Evolutionary conservation across 2,329 filamentous ascomycete genomes (phyloP).

Genomic region (Neoarthrinium moseri): DNA sequence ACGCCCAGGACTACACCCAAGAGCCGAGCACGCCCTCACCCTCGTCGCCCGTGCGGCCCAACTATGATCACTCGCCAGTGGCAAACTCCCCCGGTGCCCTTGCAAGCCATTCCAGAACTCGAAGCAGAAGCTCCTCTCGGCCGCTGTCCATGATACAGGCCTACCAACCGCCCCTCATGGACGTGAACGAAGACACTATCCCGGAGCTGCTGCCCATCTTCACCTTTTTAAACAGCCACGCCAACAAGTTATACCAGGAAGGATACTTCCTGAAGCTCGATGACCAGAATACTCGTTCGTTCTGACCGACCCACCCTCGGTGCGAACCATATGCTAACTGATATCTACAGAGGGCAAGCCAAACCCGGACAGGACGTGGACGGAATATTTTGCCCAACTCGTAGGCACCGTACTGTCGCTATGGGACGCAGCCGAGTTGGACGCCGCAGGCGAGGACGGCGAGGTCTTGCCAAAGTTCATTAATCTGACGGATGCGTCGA

Average conservation of each 20-base stretch:
- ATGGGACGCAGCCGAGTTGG: conserved; percentile 92
- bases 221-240: conserved; percentile 88
- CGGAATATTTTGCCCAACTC: conserved; percentile 94
- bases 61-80: conserved; percentile 39
- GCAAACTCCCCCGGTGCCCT: conserved; percentile 35
- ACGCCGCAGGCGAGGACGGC: conserved; percentile 79
- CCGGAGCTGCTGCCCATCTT: conserved; percentile 95
- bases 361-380: conserved; percentile 85
- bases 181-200: conserved; percentile 79
- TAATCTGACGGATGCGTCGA: conserved; percentile 94
- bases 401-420: conserved; percentile 92
- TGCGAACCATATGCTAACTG: not conserved
- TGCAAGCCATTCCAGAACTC: conserved; percentile 24
- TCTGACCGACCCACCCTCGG: conserved; percentile 4
- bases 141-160: conserved; percentile 85
- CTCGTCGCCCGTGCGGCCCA: conserved; percentile 22
- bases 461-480: conserved; percentile 91
- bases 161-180: conserved; percentile 83
- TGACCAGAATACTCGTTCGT: conserved; percentile 87
- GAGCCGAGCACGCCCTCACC: conserved; percentile 21
- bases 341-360: conserved; percentile 76
- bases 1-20: conserved; percentile 7
- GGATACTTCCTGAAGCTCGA: conserved; percentile 97
- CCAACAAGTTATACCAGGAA: conserved; percentile 95
- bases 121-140: conserved; percentile 56